A percentile compares a stretch with the other conserved stretches of the same genome.
Evolutionary conservation across 1,139 yeast species (phyloP).

Genomic region (Casaregolazyma suthepensis): DNA sequence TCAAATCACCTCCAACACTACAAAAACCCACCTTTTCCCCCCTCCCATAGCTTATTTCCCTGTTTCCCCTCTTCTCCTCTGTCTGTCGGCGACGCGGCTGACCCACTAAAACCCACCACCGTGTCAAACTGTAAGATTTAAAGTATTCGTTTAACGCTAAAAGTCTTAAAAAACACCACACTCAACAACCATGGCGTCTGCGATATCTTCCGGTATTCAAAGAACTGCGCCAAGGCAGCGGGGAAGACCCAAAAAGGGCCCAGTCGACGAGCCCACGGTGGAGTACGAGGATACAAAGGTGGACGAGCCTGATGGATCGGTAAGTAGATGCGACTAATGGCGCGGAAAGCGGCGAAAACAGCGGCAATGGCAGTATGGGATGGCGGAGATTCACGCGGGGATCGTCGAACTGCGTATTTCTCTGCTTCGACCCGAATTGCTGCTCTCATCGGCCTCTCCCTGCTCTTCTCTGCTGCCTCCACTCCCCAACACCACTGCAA

Average conservation of each 20-base stretch:
- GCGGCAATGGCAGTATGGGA: not conserved
- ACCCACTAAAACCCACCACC: constrained; percentile 2
- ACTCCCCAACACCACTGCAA: not conserved
- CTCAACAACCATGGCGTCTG: constrained; percentile 15
- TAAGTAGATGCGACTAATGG: constrained; percentile 3
- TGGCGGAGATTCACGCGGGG: not conserved
- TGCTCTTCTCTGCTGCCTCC: not conserved
- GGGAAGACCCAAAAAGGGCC: constrained; percentile 8
- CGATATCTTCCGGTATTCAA: constrained; percentile 17
- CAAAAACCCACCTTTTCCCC: not conserved
- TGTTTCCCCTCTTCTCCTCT: not conserved
- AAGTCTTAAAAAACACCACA: not conserved
- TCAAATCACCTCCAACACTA: not conserved
- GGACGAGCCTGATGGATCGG: constrained; percentile 11
- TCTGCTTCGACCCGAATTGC: not conserved
- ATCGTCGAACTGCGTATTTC: not conserved
- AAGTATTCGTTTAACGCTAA: not conserved
- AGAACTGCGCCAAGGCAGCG: constrained; percentile 13
- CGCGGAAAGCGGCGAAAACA: not conserved
- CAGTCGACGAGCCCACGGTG: not conserved
- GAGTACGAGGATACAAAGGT: constrained; percentile 2
- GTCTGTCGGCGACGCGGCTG: not conserved
- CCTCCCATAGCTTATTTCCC: no score
- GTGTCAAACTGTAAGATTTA: constrained; percentile 5
- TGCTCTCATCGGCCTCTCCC: not conserved